Percentiles rank a stretch among this genome's conserved stretches.
Conservation (phyloP, 441 rosid species). For the Populus hybrid region DNA sequence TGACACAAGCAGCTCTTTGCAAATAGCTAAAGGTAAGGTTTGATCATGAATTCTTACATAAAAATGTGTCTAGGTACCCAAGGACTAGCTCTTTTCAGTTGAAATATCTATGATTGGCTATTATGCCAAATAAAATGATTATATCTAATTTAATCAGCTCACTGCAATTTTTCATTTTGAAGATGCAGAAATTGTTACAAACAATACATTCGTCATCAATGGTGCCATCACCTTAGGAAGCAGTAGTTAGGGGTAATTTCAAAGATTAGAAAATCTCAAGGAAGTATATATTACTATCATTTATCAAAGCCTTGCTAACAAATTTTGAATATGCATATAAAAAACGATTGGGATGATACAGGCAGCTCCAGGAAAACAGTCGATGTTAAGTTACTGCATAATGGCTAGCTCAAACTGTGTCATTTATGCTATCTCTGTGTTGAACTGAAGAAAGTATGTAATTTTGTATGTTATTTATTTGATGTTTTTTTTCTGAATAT, state of each 20-base stretch:
- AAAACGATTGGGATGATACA: neutral
- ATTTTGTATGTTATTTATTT: neutral
- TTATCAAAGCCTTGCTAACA: neutral
- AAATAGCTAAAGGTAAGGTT: neutral
- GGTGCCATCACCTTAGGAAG: neutral
- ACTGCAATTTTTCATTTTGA: neutral
- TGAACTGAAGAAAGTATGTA: neutral
- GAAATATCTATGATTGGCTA: too few relatives aligned
- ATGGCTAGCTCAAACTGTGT: too few relatives aligned
- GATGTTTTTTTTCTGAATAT: too few relatives aligned
- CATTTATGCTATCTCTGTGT: too few relatives aligned
- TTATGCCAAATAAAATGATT: neutral
- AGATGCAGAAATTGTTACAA: slow-evolving; percentile 1
- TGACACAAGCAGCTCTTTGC: slow-evolving; percentile 6
- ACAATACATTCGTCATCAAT: neutral
- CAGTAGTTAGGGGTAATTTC: neutral
- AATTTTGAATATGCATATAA: neutral
- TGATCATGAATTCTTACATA: neutral
- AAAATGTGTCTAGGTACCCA: neutral
- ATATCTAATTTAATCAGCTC: neutral
- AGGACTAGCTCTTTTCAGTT: too few relatives aligned
- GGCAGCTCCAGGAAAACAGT: neutral
- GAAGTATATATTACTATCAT: neutral
- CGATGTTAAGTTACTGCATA: neutral
- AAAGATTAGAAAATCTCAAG: neutral